A percentile compares a stretch with the other conserved stretches of the same genome.
These are phyloP conservation scores for Ochromonas danica DNA, from an alignment of 108 stramenopile species.

Conservation along the genomic window DNA sequence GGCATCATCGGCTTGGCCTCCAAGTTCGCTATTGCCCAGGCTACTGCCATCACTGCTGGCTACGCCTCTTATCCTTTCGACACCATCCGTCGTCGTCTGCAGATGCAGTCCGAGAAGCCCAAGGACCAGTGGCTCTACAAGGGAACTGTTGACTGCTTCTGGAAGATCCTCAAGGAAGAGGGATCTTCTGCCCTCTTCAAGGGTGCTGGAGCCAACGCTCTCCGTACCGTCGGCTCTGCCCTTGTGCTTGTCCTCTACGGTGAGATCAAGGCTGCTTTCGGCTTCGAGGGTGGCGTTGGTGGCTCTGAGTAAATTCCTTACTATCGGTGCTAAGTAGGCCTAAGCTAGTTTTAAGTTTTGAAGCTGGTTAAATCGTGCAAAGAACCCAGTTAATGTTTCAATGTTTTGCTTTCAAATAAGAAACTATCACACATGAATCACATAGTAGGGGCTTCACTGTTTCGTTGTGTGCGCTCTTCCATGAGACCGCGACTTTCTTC, in stretches of 20 bases:
- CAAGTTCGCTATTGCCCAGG: conserved; percentile 92
- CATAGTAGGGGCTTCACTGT: too few relatives aligned
- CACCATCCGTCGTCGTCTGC: conserved; percentile 98
- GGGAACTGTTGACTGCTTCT: conserved; percentile 90
- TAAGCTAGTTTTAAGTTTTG: too few relatives aligned
- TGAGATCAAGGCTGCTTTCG: conserved; percentile 83
- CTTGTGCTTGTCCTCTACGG: conserved; percentile 95
- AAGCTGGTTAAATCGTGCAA: too few relatives aligned
- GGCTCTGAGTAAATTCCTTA: too few relatives aligned
- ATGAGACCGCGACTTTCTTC: too few relatives aligned
- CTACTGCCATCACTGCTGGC: conserved; percentile 81
- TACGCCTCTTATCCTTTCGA: conserved; percentile 99
- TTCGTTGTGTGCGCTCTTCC: too few relatives aligned
- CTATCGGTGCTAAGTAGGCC: too few relatives aligned
- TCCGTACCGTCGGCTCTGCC: conserved; percentile 94
- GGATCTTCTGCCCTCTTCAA: conserved; percentile 90
- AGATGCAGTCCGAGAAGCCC: conserved; percentile 98
- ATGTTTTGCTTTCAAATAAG: too few relatives aligned
- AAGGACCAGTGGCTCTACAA: conserved; percentile 87
- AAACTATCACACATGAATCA: too few relatives aligned
- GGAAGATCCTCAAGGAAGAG: conserved; percentile 88
- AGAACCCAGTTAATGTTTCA: too few relatives aligned
- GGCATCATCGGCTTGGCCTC: conserved; percentile 77
- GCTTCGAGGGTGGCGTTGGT: conserved; percentile 38
- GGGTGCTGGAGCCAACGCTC: conserved; percentile 98